Evolutionary conservation across 2,329 filamentous ascomycete species (phyloP), one percentile per base, ranked within the genome.

Genomic region (Trichoderma aggressivum): DNA sequence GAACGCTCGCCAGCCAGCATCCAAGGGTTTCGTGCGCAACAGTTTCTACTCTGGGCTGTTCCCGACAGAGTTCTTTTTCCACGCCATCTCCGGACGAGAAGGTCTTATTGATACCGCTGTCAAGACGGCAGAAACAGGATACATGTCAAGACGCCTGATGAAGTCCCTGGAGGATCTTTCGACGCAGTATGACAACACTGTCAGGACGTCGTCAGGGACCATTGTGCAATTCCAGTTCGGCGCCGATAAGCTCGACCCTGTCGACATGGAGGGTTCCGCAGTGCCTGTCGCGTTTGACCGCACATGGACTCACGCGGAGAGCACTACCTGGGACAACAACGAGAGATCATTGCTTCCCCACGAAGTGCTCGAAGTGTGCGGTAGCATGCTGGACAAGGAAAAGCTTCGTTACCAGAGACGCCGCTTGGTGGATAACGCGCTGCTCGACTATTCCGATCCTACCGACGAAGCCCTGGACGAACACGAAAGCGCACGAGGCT

Each of bases 71-170:
- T 98, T 99, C 81, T 88, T 98, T 71, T 98, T 99, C 83, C 96
- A 99, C 88, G 96, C 96, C 75, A 98, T 98, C 84, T 97, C 94
- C 77, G 96, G 96, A 76, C 92, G 96, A 89, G 96, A 98, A 89
- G 96, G 96, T 89, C 85, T 99, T 75, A 94, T 99, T 78, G 96
- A 99, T 88, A 99, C 96, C 2, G 96, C 96, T 73, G 96, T 98
- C 83, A 99, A 99, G 85, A 99, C 96, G 67, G 96, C 96, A 67
- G 96, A 99, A 81, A 99, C 96, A 12, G 96, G 96, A 74, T 99
- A 99, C 83, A 99, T 99, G 96, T 98, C 95, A 74, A 91, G 96
- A 83, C 91, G 96, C 75, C 81, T 99, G 79, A 99, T 99, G 95
- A 99, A 99, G 82, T 97, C 94, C 3, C 83, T 99, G 62, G 96